phyloP scores from a whole-genome alignment of 179 eudicot species.

The Spergularia azorica region DNA sequence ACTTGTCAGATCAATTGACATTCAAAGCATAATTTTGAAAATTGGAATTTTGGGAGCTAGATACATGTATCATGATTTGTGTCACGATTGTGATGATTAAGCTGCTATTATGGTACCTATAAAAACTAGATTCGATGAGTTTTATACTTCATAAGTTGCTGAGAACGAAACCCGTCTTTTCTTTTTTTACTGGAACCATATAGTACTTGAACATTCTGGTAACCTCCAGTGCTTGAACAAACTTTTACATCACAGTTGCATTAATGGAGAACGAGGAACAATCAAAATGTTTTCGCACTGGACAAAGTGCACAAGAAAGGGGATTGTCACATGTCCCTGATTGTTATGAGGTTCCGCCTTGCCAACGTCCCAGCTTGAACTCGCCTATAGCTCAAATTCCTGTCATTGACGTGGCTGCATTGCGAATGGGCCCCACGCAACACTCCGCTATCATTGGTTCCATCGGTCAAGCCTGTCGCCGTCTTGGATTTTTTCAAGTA shows the following conservation, averaged over 20 bases:
- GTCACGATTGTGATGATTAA: neutral
- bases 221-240: neutral
- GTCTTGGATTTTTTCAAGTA: slow-evolving; percentile 58
- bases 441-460: slow-evolving; percentile 31
- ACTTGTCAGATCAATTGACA: neutral
- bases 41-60: slow-evolving; percentile 19
- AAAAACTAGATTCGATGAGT: slow-evolving; percentile 1
- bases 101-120: slow-evolving; percentile 6
- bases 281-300: slow-evolving; percentile 30
- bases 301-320: slow-evolving; percentile 58
- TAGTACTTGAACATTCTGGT: neutral
- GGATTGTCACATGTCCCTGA: slow-evolving; percentile 47
- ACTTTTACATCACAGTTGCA: neutral
- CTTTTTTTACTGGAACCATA: neutral
- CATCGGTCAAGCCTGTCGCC: slow-evolving; percentile 42
- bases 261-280: slow-evolving; percentile 26
- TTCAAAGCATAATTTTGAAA: slow-evolving; percentile 2
- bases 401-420: slow-evolving; percentile 40
- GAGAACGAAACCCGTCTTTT: neutral
- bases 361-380: slow-evolving; percentile 36
- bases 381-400: slow-evolving; percentile 37
- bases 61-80: slow-evolving; percentile 13
- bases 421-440: slow-evolving; percentile 22
- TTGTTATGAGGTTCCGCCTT: slow-evolving; percentile 38
- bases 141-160: neutral